Conservation (phyloP, 345 rosid genomes). For the Brassica cretica region DNA sequence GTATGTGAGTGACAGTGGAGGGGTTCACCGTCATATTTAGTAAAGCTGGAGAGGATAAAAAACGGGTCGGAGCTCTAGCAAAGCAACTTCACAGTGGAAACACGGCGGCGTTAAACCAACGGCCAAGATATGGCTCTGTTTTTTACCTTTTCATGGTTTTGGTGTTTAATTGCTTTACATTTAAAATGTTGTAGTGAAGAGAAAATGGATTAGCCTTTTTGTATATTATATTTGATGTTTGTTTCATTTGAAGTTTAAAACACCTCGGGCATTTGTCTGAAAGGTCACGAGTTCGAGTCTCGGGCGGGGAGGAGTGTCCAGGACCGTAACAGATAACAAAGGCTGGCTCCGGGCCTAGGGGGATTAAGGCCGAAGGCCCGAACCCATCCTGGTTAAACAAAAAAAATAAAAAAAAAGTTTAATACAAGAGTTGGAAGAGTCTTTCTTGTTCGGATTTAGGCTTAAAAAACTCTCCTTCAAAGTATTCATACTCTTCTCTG, state of each 20-base stretch:
- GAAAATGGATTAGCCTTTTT: conserved; percentile 8
- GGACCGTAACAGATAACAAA: no score
- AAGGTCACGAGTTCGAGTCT: no score
- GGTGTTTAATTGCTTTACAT: background rate
- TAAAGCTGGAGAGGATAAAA: conserved; percentile 50
- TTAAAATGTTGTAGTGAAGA: conserved; percentile 8
- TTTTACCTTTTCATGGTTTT: conserved; percentile 36
- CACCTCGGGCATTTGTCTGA: no score
- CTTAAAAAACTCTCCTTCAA: background rate
- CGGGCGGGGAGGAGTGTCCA: no score
- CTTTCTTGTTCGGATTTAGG: background rate
- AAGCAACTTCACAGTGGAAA: conserved; percentile 33
- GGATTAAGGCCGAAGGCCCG: no score
- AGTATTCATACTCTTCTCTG: no score
- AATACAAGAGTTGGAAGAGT: conserved; percentile 3
- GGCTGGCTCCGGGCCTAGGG: no score
- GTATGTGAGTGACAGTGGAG: conserved; percentile 50
- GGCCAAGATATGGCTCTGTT: conserved; percentile 43
- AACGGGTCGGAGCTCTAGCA: conserved; percentile 34
- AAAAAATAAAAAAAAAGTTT: background rate
- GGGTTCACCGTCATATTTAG: conserved; percentile 45
- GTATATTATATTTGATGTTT: conserved; percentile 6
- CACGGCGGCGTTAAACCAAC: conserved; percentile 29
- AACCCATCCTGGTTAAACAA: no score
- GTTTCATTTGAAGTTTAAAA: conserved; percentile 8